These are phyloP conservation scores for Madurella fahalii DNA, from an alignment of 2,329 filamentous ascomycete genomes.

Conservation along the genomic window DNA sequence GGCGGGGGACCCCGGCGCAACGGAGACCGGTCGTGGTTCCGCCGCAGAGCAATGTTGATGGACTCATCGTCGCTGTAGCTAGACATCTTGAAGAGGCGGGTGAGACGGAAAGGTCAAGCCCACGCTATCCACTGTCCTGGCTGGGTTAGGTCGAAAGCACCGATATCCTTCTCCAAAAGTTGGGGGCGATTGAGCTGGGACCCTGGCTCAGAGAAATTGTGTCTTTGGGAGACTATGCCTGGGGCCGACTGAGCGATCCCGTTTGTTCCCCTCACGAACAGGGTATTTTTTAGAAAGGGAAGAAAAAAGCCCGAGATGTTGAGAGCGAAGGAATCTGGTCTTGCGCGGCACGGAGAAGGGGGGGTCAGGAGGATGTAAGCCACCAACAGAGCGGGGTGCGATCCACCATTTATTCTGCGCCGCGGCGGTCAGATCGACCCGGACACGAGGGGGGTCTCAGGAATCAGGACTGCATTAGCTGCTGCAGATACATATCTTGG, in stretches of 20 bases:
- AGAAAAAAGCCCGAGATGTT: neutral
- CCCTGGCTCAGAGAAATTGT: too few species aligned
- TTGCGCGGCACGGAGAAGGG: constrained; percentile 18
- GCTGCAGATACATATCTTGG: neutral
- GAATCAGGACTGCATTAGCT: constrained; percentile 18
- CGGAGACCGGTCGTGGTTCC: constrained; percentile 34
- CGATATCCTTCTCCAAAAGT: neutral
- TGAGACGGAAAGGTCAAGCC: neutral
- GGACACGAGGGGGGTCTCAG: constrained; percentile 9
- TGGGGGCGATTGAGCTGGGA: neutral
- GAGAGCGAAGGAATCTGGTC: constrained; percentile 4
- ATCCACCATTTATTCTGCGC: constrained; percentile 27
- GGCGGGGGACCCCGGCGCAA: constrained; percentile 25
- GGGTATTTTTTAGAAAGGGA: neutral
- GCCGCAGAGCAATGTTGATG: constrained; percentile 44
- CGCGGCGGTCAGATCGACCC: constrained; percentile 12
- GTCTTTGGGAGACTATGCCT: too few species aligned
- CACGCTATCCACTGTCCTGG: neutral
- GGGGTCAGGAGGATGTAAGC: constrained; percentile 27
- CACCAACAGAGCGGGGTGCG: constrained; percentile 27
- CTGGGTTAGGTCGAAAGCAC: neutral
- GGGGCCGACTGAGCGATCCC: too few species aligned
- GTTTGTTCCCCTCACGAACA: neutral
- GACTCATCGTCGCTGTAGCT: constrained; percentile 49
- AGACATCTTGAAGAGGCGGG: constrained; percentile 13